Conservation (phyloP, 305 asterid genomes). For the Rubia tinctorum region DNA sequence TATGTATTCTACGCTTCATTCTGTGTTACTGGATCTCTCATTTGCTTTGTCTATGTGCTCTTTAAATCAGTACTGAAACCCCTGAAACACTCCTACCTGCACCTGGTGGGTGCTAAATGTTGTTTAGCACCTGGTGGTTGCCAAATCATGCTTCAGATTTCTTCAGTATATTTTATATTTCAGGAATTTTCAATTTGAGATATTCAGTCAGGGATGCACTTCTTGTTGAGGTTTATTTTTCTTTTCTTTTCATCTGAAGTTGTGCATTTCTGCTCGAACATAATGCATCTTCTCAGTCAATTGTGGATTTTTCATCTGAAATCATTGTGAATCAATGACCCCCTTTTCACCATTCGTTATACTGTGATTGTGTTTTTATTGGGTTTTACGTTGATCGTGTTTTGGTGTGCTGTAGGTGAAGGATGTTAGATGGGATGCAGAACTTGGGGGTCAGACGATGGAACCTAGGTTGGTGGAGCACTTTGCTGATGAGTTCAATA, state of each 20-base stretch:
- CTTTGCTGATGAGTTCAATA: constrained; percentile 90
- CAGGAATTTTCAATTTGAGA: neutral
- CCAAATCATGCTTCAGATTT: neutral
- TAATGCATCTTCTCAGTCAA: too few relatives aligned
- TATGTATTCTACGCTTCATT: neutral
- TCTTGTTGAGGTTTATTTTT: too few relatives aligned
- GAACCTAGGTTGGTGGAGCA: constrained; percentile 87
- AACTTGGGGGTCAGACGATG: constrained; percentile 94
- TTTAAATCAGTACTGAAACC: neutral
- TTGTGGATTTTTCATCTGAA: too few relatives aligned
- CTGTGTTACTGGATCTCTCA: neutral
- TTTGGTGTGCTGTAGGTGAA: neutral
- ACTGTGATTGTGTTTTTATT: neutral
- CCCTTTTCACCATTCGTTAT: too few relatives aligned
- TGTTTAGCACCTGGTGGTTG: too few relatives aligned
- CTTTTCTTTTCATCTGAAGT: too few relatives aligned
- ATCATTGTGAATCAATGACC: too few relatives aligned
- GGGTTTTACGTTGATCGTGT: neutral
- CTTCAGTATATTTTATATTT: too few relatives aligned
- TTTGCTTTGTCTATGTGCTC: neutral
- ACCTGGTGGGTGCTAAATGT: neutral
- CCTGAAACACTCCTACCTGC: too few relatives aligned
- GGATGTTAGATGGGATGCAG: constrained; percentile 41
- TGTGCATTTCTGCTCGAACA: too few relatives aligned
- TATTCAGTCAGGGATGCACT: too few relatives aligned